Base-by-base conservation (phyloP, 2,329 filamentous ascomycete species). In the Sordariomycetes sp. region DNA sequence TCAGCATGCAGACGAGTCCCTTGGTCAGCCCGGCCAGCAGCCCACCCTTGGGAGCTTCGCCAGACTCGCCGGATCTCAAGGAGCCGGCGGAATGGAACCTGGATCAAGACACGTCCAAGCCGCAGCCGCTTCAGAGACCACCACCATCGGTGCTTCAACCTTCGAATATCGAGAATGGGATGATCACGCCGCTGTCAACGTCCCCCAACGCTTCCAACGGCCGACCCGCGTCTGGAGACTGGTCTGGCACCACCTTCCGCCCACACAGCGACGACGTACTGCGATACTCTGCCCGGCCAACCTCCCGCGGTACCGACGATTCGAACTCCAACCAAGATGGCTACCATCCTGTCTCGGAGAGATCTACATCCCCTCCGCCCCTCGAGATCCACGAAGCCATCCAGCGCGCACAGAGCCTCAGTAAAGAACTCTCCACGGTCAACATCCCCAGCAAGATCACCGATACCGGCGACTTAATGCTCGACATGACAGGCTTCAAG, bases 401-500 rank as follows among this genome's bases (percentile, higher is more conserved):
- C 38, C 78, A 86, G 40, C 78, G 92, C 44, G 92, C 92, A 7
- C 77, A 83, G 51, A 78, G 81, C 19, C 68, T 98, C 9, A 94
- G 90, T 8, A 84, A 86, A 53, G 88, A 88, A 54, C 71, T 98
- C 3, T 85, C 85, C 30, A 81, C 78, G 4, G 92, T 84, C 31
- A 95, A 96, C 51, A 96, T 98, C 39, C 86, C 87, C 6, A 92
- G 82, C 37, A 81, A 86, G 43, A 80, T 98, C n/a, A 96, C 83
- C 1, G 87, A 94, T 37, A 82, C 76, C 1, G 92, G 92, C 12
- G 92, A 98, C 57, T 66, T 98, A 36, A 96, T 96, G 87, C 66
- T 98, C 34, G 92, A 98, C 55, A 95, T 98, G 88, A 88, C 87
- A 0, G 86, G 86, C 1, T 95, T 94, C 63, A 96, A 95, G 58